Conservation (phyloP, 208 protist species). For the Trypanosomatidae sp. region DNA sequence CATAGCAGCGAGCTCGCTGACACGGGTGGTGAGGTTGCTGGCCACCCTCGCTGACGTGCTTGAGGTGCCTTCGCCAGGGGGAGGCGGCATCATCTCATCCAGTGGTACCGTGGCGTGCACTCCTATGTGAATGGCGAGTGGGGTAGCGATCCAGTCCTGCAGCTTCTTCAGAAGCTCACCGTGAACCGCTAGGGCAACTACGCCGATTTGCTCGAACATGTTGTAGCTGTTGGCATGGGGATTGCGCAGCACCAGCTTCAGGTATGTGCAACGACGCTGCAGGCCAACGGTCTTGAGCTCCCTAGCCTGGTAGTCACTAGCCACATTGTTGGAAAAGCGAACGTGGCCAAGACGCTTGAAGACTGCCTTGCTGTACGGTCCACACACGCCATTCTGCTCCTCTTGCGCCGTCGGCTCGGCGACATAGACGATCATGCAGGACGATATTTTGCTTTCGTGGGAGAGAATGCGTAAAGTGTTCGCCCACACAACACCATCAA, state of each 20-base stretch:
- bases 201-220: slow-evolving; percentile 84
- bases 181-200: slow-evolving; percentile 78
- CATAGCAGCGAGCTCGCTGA: slow-evolving; percentile 36
- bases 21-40: slow-evolving; percentile 30
- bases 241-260: slow-evolving; percentile 81
- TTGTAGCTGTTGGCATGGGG: slow-evolving; percentile 84
- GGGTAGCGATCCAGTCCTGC: slow-evolving; percentile 28
- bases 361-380: slow-evolving; percentile 45
- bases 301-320: slow-evolving; percentile 53
- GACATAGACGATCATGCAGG: slow-evolving; percentile 80
- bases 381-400: slow-evolving; percentile 46
- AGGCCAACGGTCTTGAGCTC: slow-evolving; percentile 92
- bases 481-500: slow-evolving; percentile 79
- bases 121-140: slow-evolving; percentile 45
- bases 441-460: slow-evolving; percentile 87
- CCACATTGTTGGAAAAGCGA: slow-evolving; percentile 62
- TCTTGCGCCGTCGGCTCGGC: slow-evolving; percentile 53
- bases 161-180: slow-evolving; percentile 52
- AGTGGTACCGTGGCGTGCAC: slow-evolving; percentile 55
- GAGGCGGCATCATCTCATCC: slow-evolving; percentile 78
- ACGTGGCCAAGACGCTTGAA: slow-evolving; percentile 85
- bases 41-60: slow-evolving; percentile 4
- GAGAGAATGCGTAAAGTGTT: slow-evolving; percentile 73
- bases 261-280: slow-evolving; percentile 59
- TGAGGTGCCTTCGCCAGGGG: slow-evolving; percentile 30